Percentiles rank a stretch among this genome's conserved stretches.
These are phyloP conservation scores for Russula brevipes DNA, from an alignment of 768 basidiomycete genomes.

Conservation along the genomic window DNA sequence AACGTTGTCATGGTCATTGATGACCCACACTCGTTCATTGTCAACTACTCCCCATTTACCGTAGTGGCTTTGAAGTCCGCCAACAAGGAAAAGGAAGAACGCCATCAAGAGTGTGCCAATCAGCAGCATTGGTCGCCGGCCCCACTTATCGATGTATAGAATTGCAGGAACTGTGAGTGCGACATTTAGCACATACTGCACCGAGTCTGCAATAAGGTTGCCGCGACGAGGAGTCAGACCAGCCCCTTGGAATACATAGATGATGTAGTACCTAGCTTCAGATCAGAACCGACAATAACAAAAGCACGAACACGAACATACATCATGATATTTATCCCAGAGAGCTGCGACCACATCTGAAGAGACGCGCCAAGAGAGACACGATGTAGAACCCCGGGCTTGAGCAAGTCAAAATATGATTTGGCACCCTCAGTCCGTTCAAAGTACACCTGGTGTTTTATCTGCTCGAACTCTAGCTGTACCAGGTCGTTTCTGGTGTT, in stretches of 20 bases:
- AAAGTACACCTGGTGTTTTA: constrained; percentile 48
- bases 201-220: constrained; percentile 69
- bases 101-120: constrained; percentile 63
- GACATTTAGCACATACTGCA: constrained; percentile 49
- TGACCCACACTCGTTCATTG: constrained; percentile 51
- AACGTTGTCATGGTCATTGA: constrained; percentile 46
- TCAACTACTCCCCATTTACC: constrained; percentile 56
- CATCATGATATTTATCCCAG: constrained; percentile 83
- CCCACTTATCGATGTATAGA: constrained; percentile 71
- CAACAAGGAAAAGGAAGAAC: constrained; percentile 72
- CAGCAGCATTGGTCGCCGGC: constrained; percentile 71
- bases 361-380: constrained; percentile 64
- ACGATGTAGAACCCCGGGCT: constrained; percentile 61
- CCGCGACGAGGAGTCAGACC: constrained; percentile 70
- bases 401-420: constrained; percentile 61
- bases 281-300: neutral
- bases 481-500: constrained; percentile 57
- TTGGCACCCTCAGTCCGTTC: constrained; percentile 69
- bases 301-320: constrained; percentile 29
- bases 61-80: constrained; percentile 63
- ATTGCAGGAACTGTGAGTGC: constrained; percentile 43
- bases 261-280: constrained; percentile 44
- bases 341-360: constrained; percentile 77
- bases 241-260: constrained; percentile 73
- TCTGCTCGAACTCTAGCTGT: constrained; percentile 64